Evolutionary conservation across 2,329 filamentous ascomycete species (phyloP).

Genomic region (Aureobasidium lini): DNA sequence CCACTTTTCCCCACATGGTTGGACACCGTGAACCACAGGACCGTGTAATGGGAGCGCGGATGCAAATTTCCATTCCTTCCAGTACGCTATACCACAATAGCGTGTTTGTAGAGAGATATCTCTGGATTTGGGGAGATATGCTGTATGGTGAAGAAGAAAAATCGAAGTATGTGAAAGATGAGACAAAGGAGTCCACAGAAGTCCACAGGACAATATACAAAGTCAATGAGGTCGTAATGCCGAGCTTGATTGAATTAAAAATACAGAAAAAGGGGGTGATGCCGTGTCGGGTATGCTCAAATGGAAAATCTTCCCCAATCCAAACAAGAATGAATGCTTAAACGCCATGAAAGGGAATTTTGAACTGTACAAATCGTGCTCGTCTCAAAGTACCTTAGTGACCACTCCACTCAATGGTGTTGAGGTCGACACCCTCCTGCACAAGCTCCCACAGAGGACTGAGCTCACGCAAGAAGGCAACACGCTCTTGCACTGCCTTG

Average conservation of each 20-base stretch:
- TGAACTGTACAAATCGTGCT: too few species aligned
- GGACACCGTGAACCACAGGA: too few species aligned
- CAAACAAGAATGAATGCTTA: neutral
- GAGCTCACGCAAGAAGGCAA: conserved; percentile 86
- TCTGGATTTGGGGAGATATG: too few species aligned
- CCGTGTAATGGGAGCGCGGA: too few species aligned
- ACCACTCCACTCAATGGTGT: conserved; percentile 97
- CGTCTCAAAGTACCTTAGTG: conserved; percentile 50
- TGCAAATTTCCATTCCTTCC: too few species aligned
- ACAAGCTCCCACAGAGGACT: conserved; percentile 97
- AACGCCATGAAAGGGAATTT: neutral
- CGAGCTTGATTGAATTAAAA: neutral
- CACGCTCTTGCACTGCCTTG: conserved; percentile 83
- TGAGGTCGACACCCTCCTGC: conserved; percentile 89
- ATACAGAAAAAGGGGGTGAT: neutral
- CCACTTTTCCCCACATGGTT: too few species aligned
- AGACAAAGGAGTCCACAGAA: too few species aligned
- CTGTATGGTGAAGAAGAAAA: too few species aligned
- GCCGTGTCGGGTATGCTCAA: neutral
- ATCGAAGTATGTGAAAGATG: too few species aligned
- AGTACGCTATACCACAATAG: too few species aligned
- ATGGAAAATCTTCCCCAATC: neutral
- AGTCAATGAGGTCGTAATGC: neutral
- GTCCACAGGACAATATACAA: too few species aligned
- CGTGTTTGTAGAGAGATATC: too few species aligned